These are phyloP conservation scores for Blumeriella jaapii DNA, from an alignment of 2,329 filamentous ascomycete species.

Conservation along the genomic window DNA sequence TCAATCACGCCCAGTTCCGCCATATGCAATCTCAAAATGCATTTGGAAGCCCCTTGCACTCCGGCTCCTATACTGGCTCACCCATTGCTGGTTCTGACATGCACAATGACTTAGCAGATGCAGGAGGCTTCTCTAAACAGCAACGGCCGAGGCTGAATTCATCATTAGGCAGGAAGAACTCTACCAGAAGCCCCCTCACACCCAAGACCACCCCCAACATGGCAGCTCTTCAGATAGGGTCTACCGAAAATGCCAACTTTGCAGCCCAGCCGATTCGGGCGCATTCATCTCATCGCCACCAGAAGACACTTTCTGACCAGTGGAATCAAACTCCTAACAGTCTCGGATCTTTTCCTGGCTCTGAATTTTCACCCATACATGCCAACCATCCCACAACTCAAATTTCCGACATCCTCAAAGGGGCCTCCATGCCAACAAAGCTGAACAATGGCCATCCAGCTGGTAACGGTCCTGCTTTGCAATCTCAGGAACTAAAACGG, in stretches of 20 bases:
- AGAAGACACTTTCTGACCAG: constrained; percentile 76
- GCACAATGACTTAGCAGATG: constrained; percentile 32
- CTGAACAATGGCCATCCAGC: constrained; percentile 38
- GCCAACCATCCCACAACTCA: constrained; percentile 55
- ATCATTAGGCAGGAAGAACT: constrained; percentile 50
- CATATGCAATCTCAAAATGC: constrained; percentile 49
- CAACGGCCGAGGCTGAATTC: constrained; percentile 37
- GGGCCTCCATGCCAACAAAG: constrained; percentile 84
- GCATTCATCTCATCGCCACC: constrained; percentile 49
- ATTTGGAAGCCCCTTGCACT: constrained; percentile 43
- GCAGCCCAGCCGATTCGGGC: constrained; percentile 69
- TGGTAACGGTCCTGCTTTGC: constrained; percentile 32
- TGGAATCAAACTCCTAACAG: constrained; percentile 84
- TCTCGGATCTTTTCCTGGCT: constrained; percentile 76
- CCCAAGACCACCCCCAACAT: constrained; percentile 65
- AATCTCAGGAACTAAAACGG: constrained; percentile 87
- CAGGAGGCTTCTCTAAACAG: constrained; percentile 44
- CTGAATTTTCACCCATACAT: constrained; percentile 71
- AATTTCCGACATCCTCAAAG: constrained; percentile 81
- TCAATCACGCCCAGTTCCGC: constrained; percentile 67
- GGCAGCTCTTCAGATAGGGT: constrained; percentile 57
- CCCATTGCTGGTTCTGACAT: constrained; percentile 39
- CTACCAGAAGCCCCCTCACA: constrained; percentile 70
- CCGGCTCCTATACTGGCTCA: constrained; percentile 40
- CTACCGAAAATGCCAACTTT: constrained; percentile 56